A percentile compares a stretch with the other conserved stretches of the same genome.
phyloP scores from a whole-genome alignment of 306 rosid genomes.

The Corylus americana region DNA sequence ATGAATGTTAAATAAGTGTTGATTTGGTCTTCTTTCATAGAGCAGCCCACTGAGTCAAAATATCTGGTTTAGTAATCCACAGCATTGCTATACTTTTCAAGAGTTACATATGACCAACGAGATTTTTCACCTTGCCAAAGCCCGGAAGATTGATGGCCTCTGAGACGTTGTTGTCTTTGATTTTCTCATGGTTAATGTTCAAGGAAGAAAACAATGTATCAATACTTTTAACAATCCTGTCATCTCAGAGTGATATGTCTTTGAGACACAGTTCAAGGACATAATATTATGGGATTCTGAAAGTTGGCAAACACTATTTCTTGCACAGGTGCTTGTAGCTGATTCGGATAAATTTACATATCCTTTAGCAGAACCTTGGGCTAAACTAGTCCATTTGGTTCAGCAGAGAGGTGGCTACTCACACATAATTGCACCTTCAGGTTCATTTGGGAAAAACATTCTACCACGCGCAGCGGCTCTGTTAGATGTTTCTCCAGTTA shows the following conservation, averaged over 20 bases:
- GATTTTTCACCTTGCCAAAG: background rate
- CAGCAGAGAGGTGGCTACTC: constrained; percentile 76
- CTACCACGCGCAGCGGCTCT: constrained; percentile 84
- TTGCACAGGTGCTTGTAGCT: constrained; percentile 76
- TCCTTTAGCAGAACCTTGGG: constrained; percentile 87
- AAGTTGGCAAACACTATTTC: constrained; percentile 27
- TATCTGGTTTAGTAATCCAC: background rate
- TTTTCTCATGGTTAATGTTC: background rate
- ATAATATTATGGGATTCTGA: constrained; percentile 9
- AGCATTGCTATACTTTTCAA: background rate
- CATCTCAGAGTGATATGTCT: background rate
- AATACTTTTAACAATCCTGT: background rate
- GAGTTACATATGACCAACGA: background rate
- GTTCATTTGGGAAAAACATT: constrained; percentile 84
- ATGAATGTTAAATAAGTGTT: background rate
- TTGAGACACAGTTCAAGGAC: background rate
- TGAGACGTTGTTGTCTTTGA: background rate
- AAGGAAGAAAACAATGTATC: background rate
- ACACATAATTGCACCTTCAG: constrained; percentile 72
- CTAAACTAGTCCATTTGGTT: constrained; percentile 70
- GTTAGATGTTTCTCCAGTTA: constrained; percentile 81
- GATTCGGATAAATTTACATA: constrained; percentile 69
- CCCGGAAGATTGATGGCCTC: background rate
- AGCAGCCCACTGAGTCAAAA: background rate
- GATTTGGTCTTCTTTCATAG: background rate